Evolutionary conservation across 768 basidiomycete genomes (phyloP).

Genomic region (Panaeolus papilionaceus): DNA sequence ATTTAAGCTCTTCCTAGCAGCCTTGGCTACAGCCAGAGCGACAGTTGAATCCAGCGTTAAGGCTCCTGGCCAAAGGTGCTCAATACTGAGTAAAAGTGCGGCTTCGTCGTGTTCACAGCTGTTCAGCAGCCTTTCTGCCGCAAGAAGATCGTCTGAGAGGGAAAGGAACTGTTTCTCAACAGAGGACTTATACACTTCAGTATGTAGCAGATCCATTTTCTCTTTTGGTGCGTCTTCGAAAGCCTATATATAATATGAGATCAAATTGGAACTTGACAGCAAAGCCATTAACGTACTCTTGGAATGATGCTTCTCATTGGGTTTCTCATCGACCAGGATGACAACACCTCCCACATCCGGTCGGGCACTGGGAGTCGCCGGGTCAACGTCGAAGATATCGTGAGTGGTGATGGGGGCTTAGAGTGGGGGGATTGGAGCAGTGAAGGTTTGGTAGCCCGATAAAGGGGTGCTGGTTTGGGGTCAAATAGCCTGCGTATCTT

Average conservation of each 20-base stretch:
- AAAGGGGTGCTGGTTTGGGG: not conserved
- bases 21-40: not conserved
- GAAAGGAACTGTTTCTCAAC: not conserved
- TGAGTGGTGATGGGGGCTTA: not conserved
- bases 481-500: not conserved
- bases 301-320: not conserved
- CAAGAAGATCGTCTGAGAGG: not conserved
- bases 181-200: not conserved
- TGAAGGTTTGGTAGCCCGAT: not conserved
- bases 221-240: not conserved
- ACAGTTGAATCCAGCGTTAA: not conserved
- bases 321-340: not conserved
- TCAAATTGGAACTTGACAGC: too few relatives aligned
- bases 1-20: not conserved
- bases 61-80: not conserved
- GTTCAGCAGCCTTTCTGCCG: not conserved
- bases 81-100: not conserved
- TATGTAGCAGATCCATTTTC: not conserved
- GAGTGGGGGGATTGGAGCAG: not conserved
- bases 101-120: not conserved
- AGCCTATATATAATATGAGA: not conserved
- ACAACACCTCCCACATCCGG: not conserved
- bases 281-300: not conserved
- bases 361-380: not conserved
- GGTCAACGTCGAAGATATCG: not conserved